A percentile compares a stretch with the other conserved stretches of the same genome.
These are phyloP conservation scores for Lactuca saligna DNA, from an alignment of 129 eudicot genomes.

Conservation along the genomic window DNA sequence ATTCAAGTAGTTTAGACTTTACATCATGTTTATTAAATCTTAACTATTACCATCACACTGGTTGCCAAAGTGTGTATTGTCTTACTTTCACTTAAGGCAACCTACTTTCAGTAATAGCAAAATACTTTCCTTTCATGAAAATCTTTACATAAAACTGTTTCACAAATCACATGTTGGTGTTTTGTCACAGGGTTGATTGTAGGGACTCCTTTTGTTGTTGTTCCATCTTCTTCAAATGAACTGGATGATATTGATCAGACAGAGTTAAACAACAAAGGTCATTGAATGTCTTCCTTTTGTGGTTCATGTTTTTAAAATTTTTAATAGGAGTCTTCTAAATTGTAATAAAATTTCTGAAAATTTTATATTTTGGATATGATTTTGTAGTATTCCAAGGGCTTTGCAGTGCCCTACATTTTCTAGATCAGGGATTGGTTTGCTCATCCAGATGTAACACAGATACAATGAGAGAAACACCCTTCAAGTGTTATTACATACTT, in stretches of 20 bases:
- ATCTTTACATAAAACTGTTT: too few relatives aligned
- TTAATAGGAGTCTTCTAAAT: neutral
- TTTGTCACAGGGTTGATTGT: constrained; percentile 63
- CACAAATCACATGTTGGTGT: constrained; percentile 18
- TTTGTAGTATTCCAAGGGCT: constrained; percentile 75
- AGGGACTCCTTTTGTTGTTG: constrained; percentile 68
- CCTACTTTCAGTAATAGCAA: too few relatives aligned
- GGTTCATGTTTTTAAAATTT: neutral
- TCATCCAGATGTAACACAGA: constrained; percentile 74
- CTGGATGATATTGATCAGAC: constrained; percentile 63
- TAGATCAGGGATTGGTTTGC: constrained; percentile 91
- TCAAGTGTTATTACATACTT: constrained; percentile 75
- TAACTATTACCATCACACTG: too few relatives aligned
- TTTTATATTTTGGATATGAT: constrained; percentile 19
- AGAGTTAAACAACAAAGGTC: constrained; percentile 62
- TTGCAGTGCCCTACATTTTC: constrained; percentile 59
- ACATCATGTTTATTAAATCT: too few relatives aligned
- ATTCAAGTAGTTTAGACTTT: too few relatives aligned
- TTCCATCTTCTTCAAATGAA: constrained; percentile 61
- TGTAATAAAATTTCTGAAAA: neutral
- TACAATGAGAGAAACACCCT: constrained; percentile 60
- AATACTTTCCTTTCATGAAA: neutral
- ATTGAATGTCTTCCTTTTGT: constrained; percentile 22
- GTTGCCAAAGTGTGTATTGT: too few relatives aligned
- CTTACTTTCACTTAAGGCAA: too few relatives aligned